These are phyloP conservation scores for Plasmopara viticola DNA, from an alignment of 352 stramenopile genomes.

Conservation along the genomic window DNA sequence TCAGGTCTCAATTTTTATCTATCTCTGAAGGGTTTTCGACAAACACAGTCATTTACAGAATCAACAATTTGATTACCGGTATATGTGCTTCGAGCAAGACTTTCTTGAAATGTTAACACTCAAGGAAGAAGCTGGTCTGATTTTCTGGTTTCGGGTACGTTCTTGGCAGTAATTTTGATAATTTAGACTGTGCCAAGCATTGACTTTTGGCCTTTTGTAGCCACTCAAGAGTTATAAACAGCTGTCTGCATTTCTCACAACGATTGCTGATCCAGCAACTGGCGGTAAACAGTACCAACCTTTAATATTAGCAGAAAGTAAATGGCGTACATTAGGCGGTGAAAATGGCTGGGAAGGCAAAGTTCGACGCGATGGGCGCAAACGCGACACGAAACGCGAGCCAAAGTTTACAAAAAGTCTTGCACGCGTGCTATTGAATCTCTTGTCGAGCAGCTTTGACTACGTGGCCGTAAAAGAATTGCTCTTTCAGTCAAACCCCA, in stretches of 20 bases:
- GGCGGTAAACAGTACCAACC: slow-evolving; percentile 37
- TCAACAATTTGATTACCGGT: slow-evolving; percentile 59
- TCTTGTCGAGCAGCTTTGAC: slow-evolving; percentile 63
- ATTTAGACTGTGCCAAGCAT: too few species aligned
- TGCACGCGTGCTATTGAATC: slow-evolving; percentile 45
- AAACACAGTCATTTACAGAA: slow-evolving; percentile 67
- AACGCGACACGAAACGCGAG: slow-evolving; percentile 29
- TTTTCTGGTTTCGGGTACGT: slow-evolving; percentile 72
- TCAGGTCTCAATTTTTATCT: neutral
- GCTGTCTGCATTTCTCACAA: slow-evolving; percentile 44
- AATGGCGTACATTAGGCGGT: slow-evolving; percentile 60
- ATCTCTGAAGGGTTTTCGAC: slow-evolving; percentile 46
- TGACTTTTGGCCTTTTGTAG: slow-evolving; percentile 26
- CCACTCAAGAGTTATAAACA: slow-evolving; percentile 62
- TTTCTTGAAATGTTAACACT: slow-evolving; percentile 72
- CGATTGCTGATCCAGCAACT: slow-evolving; percentile 42
- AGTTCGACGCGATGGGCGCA: slow-evolving; percentile 45
- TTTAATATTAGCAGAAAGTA: slow-evolving; percentile 52
- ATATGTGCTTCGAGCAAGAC: slow-evolving; percentile 70
- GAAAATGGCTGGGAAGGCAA: slow-evolving; percentile 68
- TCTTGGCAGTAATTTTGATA: neutral
- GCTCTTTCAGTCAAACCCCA: slow-evolving; percentile 61
- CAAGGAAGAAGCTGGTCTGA: slow-evolving; percentile 61
- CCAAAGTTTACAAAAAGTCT: slow-evolving; percentile 59
- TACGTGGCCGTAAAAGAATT: slow-evolving; percentile 64